Conservation (phyloP, 2,329 filamentous ascomycete species). For the Ophiostoma ulmi region DNA sequence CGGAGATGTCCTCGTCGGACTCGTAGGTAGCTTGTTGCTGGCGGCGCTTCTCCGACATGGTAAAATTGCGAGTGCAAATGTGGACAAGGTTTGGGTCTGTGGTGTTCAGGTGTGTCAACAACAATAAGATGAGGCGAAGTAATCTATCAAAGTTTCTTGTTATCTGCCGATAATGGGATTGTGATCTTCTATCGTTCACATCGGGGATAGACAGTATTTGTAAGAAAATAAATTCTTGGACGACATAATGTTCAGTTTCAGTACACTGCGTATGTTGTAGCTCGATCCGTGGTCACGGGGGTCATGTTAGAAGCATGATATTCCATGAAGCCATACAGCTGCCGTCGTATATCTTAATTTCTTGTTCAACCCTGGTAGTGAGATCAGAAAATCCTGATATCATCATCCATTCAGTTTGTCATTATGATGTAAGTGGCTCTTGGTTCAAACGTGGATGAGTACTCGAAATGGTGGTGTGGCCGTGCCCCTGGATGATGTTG, state of each 20-base stretch:
- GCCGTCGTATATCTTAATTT: not conserved
- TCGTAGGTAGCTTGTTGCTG: not conserved
- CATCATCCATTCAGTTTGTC: not conserved
- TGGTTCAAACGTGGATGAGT: not conserved
- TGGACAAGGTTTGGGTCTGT: not conserved
- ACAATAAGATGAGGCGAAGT: not conserved
- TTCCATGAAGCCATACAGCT: not conserved
- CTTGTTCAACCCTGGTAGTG: not conserved
- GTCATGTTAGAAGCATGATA: not conserved
- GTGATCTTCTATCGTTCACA: not conserved
- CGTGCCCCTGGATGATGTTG: not conserved
- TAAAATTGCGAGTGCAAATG: not conserved
- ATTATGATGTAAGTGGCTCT: not conserved
- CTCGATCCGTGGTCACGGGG: not conserved
- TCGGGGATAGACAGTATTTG: not conserved
- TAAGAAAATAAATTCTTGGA: not conserved
- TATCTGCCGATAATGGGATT: not conserved
- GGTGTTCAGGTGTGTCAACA: not conserved
- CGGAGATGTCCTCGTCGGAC: not conserved
- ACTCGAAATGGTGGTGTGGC: conserved; percentile 2
- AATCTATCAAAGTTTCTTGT: not conserved
- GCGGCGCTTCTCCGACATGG: not conserved
- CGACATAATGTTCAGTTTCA: not conserved
- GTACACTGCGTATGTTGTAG: not conserved
- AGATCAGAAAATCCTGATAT: not conserved